These are phyloP conservation scores for Aspergillus tamarii DNA, from an alignment of 2,329 filamentous ascomycete species.

Conservation along the genomic window DNA sequence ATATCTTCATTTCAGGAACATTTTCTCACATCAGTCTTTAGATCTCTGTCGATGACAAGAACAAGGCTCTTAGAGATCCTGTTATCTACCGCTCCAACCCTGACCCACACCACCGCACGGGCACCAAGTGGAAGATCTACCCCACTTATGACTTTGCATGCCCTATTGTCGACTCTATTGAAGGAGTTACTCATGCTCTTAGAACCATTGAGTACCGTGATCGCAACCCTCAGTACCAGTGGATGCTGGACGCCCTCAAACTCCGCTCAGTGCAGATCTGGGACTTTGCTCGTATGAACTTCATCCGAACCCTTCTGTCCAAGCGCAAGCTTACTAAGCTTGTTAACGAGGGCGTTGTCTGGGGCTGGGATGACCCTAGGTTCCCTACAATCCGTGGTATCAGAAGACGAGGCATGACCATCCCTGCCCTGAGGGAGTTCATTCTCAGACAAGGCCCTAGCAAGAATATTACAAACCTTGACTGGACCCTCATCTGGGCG, in stretches of 20 bases:
- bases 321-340: conserved; percentile 57
- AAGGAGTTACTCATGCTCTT: conserved; percentile 67
- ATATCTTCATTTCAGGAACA: background rate
- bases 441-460: conserved; percentile 55
- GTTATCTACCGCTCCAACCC: conserved; percentile 96
- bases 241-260: conserved; percentile 53
- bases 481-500: conserved; percentile 55
- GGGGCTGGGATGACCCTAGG: conserved; percentile 56
- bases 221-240: conserved; percentile 56
- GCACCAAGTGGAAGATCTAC: conserved; percentile 67
- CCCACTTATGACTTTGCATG: conserved; percentile 70
- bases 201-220: conserved; percentile 65
- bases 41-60: conserved; percentile 86
- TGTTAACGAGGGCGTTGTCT: conserved; percentile 51
- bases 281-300: conserved; percentile 59
- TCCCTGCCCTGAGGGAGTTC: conserved; percentile 53
- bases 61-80: conserved; percentile 94
- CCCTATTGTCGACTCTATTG: conserved; percentile 64
- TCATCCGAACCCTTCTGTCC: conserved; percentile 54
- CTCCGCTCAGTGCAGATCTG: conserved; percentile 52
- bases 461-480: conserved; percentile 53
- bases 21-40: background rate
- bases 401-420: conserved; percentile 53
- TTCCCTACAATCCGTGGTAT: conserved; percentile 57
- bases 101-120: conserved; percentile 64